These are phyloP conservation scores for Wickerhamomyces tratensis DNA, from an alignment of 805 yeast genomes.

Conservation along the genomic window DNA sequence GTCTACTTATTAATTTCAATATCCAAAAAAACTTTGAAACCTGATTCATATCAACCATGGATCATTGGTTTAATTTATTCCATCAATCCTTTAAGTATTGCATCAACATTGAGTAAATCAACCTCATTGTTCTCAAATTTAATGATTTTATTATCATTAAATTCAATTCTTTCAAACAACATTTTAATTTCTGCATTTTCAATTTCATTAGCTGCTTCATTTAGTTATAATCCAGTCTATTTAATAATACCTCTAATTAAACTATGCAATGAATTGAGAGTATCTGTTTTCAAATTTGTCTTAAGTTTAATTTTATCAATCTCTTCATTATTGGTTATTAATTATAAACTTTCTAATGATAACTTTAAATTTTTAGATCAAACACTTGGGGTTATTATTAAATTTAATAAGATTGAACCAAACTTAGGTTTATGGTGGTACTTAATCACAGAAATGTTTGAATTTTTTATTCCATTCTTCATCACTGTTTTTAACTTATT, in stretches of 20 bases:
- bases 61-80: conserved; percentile 55
- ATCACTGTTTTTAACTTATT: conserved; percentile 76
- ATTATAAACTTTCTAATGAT: conserved; percentile 30
- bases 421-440: conserved; percentile 99
- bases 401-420: conserved; percentile 68
- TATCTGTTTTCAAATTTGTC: conserved; percentile 17
- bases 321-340: conserved; percentile 22
- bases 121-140: conserved; percentile 53
- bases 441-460: conserved; percentile 91
- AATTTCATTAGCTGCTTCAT: conserved; percentile 54
- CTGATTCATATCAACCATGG: conserved; percentile 22
- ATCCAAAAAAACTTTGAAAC: conserved; percentile 25
- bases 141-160: conserved; percentile 37
- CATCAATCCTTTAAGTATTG: conserved; percentile 71
- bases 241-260: conserved; percentile 49
- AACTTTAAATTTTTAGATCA: conserved; percentile 36
- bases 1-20: conserved; percentile 44
- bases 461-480: conserved; percentile 77
- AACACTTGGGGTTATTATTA: conserved; percentile 48
- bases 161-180: conserved; percentile 32
- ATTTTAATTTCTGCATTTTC: conserved; percentile 35
- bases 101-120: conserved; percentile 62
- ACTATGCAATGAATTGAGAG: conserved; percentile 7
- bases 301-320: conserved; percentile 18
- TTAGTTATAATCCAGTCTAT: conserved; percentile 54